These are phyloP conservation scores for Citrullus colocynthis DNA, from an alignment of 306 rosid species.

Conservation along the genomic window DNA sequence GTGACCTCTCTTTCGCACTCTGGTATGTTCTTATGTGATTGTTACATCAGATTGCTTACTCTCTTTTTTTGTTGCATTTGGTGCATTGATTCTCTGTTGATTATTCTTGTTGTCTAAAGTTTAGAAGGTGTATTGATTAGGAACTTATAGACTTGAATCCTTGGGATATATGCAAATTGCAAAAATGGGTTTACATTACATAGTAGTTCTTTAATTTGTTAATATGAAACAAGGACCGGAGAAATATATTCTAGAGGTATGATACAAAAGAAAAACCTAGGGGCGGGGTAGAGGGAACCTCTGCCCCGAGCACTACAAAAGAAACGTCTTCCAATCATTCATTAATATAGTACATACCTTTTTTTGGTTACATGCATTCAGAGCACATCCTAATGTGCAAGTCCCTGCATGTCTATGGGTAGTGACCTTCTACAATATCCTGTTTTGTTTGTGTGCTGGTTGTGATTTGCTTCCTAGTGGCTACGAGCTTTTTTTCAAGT, in stretches of 20 bases:
- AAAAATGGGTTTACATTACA: not conserved
- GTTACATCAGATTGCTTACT: not conserved
- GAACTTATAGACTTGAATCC: not conserved
- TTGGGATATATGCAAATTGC: not conserved
- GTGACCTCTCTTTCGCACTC: constrained; percentile 65
- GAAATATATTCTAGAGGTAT: not conserved
- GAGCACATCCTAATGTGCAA: not conserved
- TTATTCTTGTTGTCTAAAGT: not conserved
- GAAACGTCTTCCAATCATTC: not conserved
- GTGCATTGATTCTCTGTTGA: not conserved
- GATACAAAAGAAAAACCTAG: not conserved
- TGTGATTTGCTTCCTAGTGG: not conserved
- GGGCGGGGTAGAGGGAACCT: not conserved
- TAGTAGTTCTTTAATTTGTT: not conserved
- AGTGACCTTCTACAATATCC: not conserved
- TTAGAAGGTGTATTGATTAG: not conserved
- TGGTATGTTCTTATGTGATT: constrained; percentile 38
- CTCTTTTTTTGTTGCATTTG: not conserved
- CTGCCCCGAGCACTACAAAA: not conserved
- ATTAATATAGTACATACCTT: not conserved
- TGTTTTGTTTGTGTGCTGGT: not conserved
- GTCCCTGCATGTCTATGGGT: not conserved
- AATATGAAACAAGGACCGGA: not conserved
- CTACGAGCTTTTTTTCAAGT: not conserved
- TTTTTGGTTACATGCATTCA: not conserved